Conservation (phyloP, 2,329 filamentous ascomycete species). For the Alternaria novae-zelandiae region DNA sequence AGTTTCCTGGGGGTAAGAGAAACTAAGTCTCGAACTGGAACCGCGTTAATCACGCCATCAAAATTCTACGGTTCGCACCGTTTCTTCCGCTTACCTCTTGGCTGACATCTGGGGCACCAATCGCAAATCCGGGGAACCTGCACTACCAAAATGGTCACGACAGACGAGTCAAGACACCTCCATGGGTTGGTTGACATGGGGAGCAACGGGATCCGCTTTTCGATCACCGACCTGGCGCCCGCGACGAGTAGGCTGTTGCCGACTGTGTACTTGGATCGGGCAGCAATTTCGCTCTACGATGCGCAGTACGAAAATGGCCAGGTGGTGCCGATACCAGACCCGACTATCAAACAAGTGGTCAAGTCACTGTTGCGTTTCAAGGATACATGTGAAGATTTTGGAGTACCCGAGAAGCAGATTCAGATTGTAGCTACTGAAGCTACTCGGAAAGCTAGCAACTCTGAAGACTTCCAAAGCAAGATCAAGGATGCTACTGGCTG, state of each 20-base stretch:
- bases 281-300: conserved; percentile 85
- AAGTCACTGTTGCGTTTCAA: conserved; percentile 73
- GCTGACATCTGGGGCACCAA: conserved; percentile 18
- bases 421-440: conserved; percentile 87
- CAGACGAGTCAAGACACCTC: conserved; percentile 27
- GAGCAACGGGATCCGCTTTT: conserved; percentile 91
- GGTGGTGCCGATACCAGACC: conserved; percentile 59
- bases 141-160: conserved; percentile 17
- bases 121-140: conserved; percentile 22
- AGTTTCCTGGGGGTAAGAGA: conserved; percentile 32
- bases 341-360: conserved; percentile 71
- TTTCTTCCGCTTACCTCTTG: conserved; percentile 16
- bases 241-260: conserved; percentile 74
- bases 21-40: conserved; percentile 16
- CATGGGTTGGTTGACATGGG: conserved; percentile 48
- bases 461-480: conserved; percentile 67
- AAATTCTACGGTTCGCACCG: conserved; percentile 23
- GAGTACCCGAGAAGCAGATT: conserved; percentile 69
- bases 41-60: conserved; percentile 30
- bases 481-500: conserved; percentile 72
- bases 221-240: conserved; percentile 80
- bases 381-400: conserved; percentile 71
- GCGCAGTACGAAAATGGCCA: conserved; percentile 63
- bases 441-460: conserved; percentile 80
- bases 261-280: conserved; percentile 79